Percentiles rank a stretch among this genome's conserved stretches.
Conservation (phyloP, 345 rosid genomes). For the Eucalyptus sideroxylon region DNA sequence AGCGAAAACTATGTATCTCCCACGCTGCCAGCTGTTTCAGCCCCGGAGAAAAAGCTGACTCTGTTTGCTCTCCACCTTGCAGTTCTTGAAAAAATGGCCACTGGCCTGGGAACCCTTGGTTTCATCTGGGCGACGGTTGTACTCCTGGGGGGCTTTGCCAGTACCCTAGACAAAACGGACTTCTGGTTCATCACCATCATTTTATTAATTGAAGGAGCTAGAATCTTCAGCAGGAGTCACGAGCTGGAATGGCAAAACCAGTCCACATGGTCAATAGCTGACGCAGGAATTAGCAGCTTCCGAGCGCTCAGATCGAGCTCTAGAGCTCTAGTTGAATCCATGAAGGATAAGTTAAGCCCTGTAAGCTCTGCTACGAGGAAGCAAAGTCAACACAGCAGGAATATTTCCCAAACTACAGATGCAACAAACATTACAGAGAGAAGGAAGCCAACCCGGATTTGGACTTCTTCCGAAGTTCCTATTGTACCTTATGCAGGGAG, state of each 20-base stretch:
- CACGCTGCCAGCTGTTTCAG: background rate
- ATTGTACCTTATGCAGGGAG: slow-evolving; percentile 57
- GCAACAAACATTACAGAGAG: background rate
- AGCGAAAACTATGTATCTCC: background rate
- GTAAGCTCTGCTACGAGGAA: background rate
- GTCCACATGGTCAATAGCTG: background rate
- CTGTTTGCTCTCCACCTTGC: background rate
- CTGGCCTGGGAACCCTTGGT: background rate
- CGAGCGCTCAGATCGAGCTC: slow-evolving; percentile 36
- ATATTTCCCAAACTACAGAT: background rate
- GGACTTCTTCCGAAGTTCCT: slow-evolving; percentile 64
- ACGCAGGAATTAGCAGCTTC: slow-evolving; percentile 27
- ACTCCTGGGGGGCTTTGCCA: background rate
- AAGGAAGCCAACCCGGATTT: slow-evolving; percentile 18
- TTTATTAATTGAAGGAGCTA: background rate
- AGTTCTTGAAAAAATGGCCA: background rate
- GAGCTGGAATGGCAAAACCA: background rate
- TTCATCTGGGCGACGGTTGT: background rate
- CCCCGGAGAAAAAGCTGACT: background rate
- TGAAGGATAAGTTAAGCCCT: slow-evolving; percentile 4
- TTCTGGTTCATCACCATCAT: background rate
- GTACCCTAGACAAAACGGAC: background rate
- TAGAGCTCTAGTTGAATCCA: slow-evolving; percentile 1
- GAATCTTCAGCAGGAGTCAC: background rate
- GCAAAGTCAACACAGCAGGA: background rate